Percentiles rank a stretch among this genome's conserved stretches.
Conservation (phyloP, 2,329 filamentous ascomycete species). For the Pochonia chlamydosporia region DNA sequence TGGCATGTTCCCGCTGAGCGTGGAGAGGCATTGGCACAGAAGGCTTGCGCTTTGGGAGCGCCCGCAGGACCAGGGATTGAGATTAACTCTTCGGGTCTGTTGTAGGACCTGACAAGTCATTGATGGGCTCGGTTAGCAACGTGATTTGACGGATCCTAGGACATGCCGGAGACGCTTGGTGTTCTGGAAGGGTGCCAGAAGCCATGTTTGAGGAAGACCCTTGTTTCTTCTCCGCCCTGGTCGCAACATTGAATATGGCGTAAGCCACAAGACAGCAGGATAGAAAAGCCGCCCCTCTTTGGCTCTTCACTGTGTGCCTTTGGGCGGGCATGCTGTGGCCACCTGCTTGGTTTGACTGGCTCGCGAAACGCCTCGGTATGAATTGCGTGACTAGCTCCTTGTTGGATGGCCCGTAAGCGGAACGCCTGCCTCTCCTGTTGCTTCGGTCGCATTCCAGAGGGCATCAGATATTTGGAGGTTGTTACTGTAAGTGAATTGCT, state of each 20-base stretch:
- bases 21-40: too few relatives aligned
- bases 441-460: neutral
- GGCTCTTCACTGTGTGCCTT: too few relatives aligned
- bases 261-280: neutral
- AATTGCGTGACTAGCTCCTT: neutral
- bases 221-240: neutral
- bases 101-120: neutral
- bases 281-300: too few relatives aligned
- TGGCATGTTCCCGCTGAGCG: neutral
- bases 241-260: neutral
- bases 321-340: too few relatives aligned
- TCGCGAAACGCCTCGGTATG: neutral
- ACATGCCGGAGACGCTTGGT: neutral
- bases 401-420: neutral
- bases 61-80: neutral
- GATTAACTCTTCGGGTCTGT: neutral
- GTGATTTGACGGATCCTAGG: neutral
- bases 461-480: too few relatives aligned
- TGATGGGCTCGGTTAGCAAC: neutral
- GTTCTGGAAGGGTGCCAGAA: constrained; percentile 12
- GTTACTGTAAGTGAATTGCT: too few relatives aligned
- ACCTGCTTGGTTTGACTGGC: neutral
- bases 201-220: neutral
- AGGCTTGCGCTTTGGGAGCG: neutral
- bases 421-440: neutral